A percentile compares a stretch with the other conserved stretches of the same genome.
These are phyloP conservation scores for Fistulinella cinereoalba DNA, from an alignment of 1,284 basidiomycete species.

Conservation along the genomic window DNA sequence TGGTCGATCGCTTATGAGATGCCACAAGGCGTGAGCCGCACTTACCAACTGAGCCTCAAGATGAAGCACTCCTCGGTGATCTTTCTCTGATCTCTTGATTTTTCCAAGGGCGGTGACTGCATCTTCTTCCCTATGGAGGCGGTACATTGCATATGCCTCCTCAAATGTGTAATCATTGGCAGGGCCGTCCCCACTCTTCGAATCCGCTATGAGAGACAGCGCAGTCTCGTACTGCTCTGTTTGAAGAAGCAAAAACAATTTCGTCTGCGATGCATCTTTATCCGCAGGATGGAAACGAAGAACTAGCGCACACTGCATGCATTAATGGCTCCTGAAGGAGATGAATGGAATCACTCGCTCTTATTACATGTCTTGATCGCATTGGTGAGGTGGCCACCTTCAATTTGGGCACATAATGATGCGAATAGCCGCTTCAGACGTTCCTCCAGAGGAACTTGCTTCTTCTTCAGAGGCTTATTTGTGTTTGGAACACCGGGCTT, in stretches of 20 bases:
- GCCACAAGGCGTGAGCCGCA: constrained; percentile 13
- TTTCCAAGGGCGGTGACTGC: constrained; percentile 53
- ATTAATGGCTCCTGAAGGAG: constrained; percentile 25
- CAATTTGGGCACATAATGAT: constrained; percentile 79
- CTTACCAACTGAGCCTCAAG: constrained; percentile 83
- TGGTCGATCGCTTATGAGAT: constrained; percentile 21
- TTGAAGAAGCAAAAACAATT: constrained; percentile 80
- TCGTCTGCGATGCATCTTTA: constrained; percentile 70
- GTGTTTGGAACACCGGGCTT: constrained; percentile 12
- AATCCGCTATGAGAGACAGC: constrained; percentile 48
- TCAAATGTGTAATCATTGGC: constrained; percentile 60
- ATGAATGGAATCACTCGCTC: constrained; percentile 50
- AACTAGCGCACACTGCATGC: constrained; percentile 44
- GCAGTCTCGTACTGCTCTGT: constrained; percentile 73
- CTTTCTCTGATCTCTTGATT: constrained; percentile 45
- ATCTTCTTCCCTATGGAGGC: constrained; percentile 70
- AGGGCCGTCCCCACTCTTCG: constrained; percentile 20
- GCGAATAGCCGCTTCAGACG: constrained; percentile 70
- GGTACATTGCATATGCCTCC: constrained; percentile 78
- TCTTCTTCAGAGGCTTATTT: constrained; percentile 48
- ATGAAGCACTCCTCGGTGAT: constrained; percentile 68
- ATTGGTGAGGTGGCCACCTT: constrained; percentile 76
- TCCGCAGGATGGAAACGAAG: constrained; percentile 67
- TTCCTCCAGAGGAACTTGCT: constrained; percentile 55
- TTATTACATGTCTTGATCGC: constrained; percentile 88